Percentiles rank a stretch among this genome's conserved stretches.
These are phyloP conservation scores for Panaeolus papilionaceus DNA, from an alignment of 768 basidiomycete species.

Conservation along the genomic window DNA sequence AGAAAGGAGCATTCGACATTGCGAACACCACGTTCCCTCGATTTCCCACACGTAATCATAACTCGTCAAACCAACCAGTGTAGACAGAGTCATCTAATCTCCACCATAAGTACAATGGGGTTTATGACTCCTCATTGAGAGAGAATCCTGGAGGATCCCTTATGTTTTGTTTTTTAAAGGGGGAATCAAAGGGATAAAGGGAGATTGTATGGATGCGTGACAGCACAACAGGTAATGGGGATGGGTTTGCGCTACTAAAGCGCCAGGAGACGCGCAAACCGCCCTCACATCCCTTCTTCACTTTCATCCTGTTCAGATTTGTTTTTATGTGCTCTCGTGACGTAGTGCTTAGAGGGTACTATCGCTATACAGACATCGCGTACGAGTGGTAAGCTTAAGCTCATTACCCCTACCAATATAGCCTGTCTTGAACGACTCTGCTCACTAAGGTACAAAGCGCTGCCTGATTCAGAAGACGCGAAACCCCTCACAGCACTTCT, in stretches of 20 bases:
- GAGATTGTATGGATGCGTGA: constrained; percentile 15
- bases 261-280: constrained; percentile 28
- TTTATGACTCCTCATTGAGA: too few relatives aligned
- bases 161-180: constrained; percentile 28
- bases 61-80: too few relatives aligned
- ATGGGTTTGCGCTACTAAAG: not conserved
- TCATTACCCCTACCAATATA: not conserved
- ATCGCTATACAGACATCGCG: constrained; percentile 86
- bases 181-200: constrained; percentile 27
- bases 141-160: too few relatives aligned
- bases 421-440: constrained; percentile 7
- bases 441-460: constrained; percentile 54
- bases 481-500: constrained; percentile 72
- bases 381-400: constrained; percentile 70
- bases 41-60: too few relatives aligned
- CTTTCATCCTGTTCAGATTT: constrained; percentile 11
- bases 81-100: too few relatives aligned
- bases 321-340: constrained; percentile 32
- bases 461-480: constrained; percentile 63
- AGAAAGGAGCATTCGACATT: too few relatives aligned
- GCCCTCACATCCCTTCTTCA: constrained; percentile 11
- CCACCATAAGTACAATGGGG: too few relatives aligned
- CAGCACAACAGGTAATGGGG: not conserved
- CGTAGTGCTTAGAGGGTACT: constrained; percentile 70
- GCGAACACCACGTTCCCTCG: too few relatives aligned